These are phyloP conservation scores for Emergomyces pasteurianus DNA, from an alignment of 2,329 filamentous ascomycete genomes.

Conservation along the genomic window DNA sequence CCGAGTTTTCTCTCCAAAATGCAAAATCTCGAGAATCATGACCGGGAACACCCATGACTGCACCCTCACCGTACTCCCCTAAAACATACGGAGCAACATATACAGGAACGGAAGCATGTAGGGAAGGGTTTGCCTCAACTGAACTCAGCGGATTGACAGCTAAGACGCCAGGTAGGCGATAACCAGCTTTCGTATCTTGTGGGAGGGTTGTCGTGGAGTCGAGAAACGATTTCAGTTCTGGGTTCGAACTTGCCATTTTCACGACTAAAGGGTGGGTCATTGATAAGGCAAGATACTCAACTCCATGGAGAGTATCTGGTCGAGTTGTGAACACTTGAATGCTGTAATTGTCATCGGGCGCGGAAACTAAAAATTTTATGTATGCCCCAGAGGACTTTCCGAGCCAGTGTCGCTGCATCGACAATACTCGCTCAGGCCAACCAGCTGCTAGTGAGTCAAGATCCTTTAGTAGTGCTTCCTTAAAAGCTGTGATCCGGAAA, in stretches of 20 bases:
- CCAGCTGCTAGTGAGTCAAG: constrained; percentile 53
- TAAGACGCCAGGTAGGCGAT: constrained; percentile 48
- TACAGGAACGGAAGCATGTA: constrained; percentile 47
- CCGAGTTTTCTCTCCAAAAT: constrained; percentile 65
- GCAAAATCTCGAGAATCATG: constrained; percentile 68
- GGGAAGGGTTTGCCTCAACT: constrained; percentile 39
- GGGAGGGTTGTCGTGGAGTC: constrained; percentile 43
- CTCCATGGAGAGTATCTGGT: constrained; percentile 76
- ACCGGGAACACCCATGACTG: constrained; percentile 83
- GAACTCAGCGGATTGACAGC: constrained; percentile 54
- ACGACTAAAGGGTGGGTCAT: constrained; percentile 58
- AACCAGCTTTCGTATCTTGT: constrained; percentile 50
- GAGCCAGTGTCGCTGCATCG: constrained; percentile 82
- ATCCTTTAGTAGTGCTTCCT: constrained; percentile 59
- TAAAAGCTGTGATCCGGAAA: constrained; percentile 68
- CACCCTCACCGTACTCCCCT: constrained; percentile 73
- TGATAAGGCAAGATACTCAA: constrained; percentile 72
- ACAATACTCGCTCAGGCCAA: constrained; percentile 73
- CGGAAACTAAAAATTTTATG: constrained; percentile 55
- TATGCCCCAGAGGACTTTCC: constrained; percentile 64
- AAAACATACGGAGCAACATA: constrained; percentile 79
- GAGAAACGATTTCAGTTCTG: constrained; percentile 55
- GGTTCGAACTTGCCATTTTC: constrained; percentile 46
- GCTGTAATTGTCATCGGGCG: constrained; percentile 23
- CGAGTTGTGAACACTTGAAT: constrained; percentile 74